Base-by-base conservation (phyloP, 2,329 filamentous ascomycete genomes). In the Juglanconis sp. region DNA sequence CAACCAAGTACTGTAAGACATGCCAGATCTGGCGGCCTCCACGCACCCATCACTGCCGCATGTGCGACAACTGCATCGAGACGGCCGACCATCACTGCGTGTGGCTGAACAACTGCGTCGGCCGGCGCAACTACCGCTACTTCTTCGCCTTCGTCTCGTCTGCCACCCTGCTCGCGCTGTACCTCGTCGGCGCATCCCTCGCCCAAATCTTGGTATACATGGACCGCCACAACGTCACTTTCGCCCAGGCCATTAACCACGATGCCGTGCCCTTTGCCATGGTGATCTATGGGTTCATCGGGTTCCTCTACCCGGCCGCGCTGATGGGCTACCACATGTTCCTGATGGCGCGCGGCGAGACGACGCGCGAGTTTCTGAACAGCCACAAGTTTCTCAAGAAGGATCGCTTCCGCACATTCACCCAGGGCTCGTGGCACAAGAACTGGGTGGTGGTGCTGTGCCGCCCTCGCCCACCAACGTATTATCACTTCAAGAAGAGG, bases 61-160 rank as follows among this genome's bases (percentile, higher is more conserved):
- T 96, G 34, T 99, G 95, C 76, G 94, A 99, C 76, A 97, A 96
- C 73, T 99, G 95, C 73, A 86, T 99, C 62, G 95, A 99, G 74
- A 96, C 92, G 0, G 92, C 97, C 67, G 95, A 99, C 70, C 95
- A 99, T 71, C 95, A 99, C 75, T 99, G 95, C 70, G 93, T 98
- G 15, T 99, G 95, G 95, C 85, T 99, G 65, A 99, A 99, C 77
- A 99, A 99, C 73, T 99, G 95, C 66, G 89, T 99, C 53, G 95
- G 95, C 48, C 89, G 94, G 66, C 91, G 95, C 68, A 99, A 99
- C 77, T 99, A 99, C 77, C 91, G 95, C 65, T 98, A 94, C 74
- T 99, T 99, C 76, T 97, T 98, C 73, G 85, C 90, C 10, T 99
- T 97, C 74, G 87, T 99, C 65, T 86, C 86, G 57, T 87, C 88